Evolutionary conservation across 1,139 yeast genomes (phyloP).

Genomic region (Komagataea norvegica): DNA sequence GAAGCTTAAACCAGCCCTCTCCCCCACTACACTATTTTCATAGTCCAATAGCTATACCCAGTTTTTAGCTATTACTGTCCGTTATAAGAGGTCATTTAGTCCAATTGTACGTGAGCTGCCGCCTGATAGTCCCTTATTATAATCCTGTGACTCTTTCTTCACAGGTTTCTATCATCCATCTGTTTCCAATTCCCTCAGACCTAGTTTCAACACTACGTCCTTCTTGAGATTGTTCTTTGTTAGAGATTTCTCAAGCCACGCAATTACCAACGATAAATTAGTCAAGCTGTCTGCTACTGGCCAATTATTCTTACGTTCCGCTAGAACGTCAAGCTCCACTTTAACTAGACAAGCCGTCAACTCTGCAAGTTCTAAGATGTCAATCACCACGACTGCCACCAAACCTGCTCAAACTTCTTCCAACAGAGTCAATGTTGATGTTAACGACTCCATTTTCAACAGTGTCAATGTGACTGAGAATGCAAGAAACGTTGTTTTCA

Average conservation of each 20-base stretch:
- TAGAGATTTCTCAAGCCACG: background rate
- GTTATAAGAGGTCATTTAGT: background rate
- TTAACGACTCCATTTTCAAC: slow-evolving; percentile 4
- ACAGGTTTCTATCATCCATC: slow-evolving; percentile 7
- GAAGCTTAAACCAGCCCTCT: slow-evolving; percentile 1
- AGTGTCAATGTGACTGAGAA: background rate
- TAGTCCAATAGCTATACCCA: slow-evolving; percentile 1
- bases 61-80: slow-evolving; percentile 1
- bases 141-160: slow-evolving; percentile 10
- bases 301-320: slow-evolving; percentile 14
- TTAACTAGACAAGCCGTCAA: background rate
- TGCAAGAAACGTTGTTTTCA: slow-evolving; percentile 2
- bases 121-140: slow-evolving; percentile 21
- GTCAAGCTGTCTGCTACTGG: slow-evolving; percentile 18
- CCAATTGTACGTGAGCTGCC: slow-evolving; percentile 27
- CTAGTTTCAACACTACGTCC: slow-evolving; percentile 4
- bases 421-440: slow-evolving; percentile 5
- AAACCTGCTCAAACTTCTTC: slow-evolving; percentile 7
- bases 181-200: slow-evolving; percentile 4
- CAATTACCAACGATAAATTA: background rate
- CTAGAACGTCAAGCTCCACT: slow-evolving; percentile 17
- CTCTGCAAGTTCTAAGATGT: slow-evolving; percentile 15
- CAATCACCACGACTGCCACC: slow-evolving; percentile 15
- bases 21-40: background rate
- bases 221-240: background rate